phyloP scores from a whole-genome alignment of 176 grass and related monocot genomes.

The Bothriochloa decipiens region DNA sequence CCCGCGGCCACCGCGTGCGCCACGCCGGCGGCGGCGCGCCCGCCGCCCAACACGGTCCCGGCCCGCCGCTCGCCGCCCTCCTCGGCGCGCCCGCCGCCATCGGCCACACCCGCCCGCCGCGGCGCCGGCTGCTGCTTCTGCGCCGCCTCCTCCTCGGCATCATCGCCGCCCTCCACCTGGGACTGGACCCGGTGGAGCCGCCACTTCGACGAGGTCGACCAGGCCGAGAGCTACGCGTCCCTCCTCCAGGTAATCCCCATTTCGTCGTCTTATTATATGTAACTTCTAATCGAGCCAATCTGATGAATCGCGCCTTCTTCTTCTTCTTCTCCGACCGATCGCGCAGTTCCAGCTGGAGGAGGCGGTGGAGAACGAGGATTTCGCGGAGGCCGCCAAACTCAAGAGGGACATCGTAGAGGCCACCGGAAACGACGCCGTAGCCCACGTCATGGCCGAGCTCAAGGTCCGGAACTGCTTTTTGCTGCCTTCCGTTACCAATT shows the following conservation, averaged over 20 bases:
- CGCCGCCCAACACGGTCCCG: constrained; percentile 28
- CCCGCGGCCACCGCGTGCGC: constrained; percentile 43
- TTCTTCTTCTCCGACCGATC: background rate
- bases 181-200: constrained; percentile 86
- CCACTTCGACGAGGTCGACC: constrained; percentile 86
- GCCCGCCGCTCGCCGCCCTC: constrained; percentile 37
- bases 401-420: constrained; percentile 69
- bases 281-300: background rate
- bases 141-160: constrained; percentile 30
- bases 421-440: constrained; percentile 59
- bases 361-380: constrained; percentile 92
- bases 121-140: constrained; percentile 39
- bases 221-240: constrained; percentile 82
- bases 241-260: constrained; percentile 57
- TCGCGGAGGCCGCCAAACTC: constrained; percentile 71
- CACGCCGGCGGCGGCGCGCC: constrained; percentile 55
- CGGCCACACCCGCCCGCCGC: constrained; percentile 1
- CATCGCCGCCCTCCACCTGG: constrained; percentile 56
- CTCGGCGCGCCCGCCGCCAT: constrained; percentile 27
- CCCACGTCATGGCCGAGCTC: constrained; percentile 80
- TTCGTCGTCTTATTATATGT: background rate
- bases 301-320: constrained; percentile 15
- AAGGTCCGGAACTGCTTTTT: constrained; percentile 56
- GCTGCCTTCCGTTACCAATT: background rate
- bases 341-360: constrained; percentile 93